Conservation (phyloP, 768 basidiomycete genomes). For the Suillus americanus region DNA sequence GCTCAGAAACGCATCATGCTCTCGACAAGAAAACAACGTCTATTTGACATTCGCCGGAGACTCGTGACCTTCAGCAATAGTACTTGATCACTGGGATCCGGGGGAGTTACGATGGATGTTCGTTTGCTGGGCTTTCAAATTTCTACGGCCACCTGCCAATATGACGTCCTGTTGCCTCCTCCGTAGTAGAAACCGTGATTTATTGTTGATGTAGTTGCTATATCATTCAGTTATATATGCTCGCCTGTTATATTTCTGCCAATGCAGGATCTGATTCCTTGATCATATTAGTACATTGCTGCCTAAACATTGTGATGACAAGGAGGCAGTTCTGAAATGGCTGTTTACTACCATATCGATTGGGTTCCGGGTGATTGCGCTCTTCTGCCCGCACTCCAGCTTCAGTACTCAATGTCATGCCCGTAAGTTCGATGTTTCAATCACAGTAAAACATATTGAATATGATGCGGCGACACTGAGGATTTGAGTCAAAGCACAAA, state of each 20-base stretch:
- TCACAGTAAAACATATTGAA: too few relatives aligned
- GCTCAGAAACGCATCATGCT: constrained; percentile 36
- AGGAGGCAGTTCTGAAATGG: background rate
- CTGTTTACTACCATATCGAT: constrained; percentile 24
- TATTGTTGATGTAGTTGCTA: background rate
- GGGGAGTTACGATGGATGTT: background rate
- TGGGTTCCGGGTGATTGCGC: constrained; percentile 50
- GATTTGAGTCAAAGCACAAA: constrained; percentile 50
- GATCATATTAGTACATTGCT: background rate
- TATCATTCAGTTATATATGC: background rate
- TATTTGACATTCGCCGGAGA: constrained; percentile 41
- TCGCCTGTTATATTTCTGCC: background rate
- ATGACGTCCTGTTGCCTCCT: background rate
- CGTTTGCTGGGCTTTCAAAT: background rate
- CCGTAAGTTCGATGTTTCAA: constrained; percentile 41
- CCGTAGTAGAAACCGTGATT: background rate
- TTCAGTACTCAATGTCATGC: constrained; percentile 33
- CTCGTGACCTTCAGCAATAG: constrained; percentile 29
- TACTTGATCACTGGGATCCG: background rate
- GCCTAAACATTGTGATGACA: background rate
- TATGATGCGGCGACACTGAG: constrained; percentile 39
- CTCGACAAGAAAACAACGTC: constrained; percentile 28
- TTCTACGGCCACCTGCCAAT: background rate
- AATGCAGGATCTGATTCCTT: background rate
- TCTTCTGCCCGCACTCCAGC: constrained; percentile 44